Evolutionary conservation across 176 grass and related monocot species (phyloP), one percentile per base, ranked within the genome.

Genomic region (Triticum turgidum): DNA sequence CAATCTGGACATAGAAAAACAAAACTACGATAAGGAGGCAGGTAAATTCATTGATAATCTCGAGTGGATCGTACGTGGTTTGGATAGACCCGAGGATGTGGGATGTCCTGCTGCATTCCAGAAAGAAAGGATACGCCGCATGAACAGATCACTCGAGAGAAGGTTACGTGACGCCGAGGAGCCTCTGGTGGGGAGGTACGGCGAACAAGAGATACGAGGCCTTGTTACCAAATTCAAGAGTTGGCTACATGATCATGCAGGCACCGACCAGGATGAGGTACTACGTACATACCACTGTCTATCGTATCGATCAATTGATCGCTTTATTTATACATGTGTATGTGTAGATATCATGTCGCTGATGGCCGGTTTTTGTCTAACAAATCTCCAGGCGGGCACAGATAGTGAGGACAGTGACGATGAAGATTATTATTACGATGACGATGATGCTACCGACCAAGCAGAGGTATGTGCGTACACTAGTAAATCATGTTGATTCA

Each of bases 1-100:
- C 11, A 0, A 27, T 5, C 1, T 64, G 24, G 0, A 6, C 11
- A 29, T 64, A 64, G 1, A 2, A 13, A 2, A 0, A 2, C 1
- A 29, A 5, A 64, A 64, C 22, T 64, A 29, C 11, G 4, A 64
- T 0, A 0, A 4, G 10, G 0, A 13, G 10, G 62, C 22, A 13
- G 24, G 4, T 13, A 10, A 0, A 64, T 2, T 64, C 22, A 64
- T 29, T 13, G 62, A 64, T 64, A 25, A 24, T 12, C 24, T 24
- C 9, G 11, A 24, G 62, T 5, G 4, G 9, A 29, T 29, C 24
- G 24, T 27, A 27, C 1, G 1, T 29, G 24, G 24, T 64, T 9
- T 52, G 49, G 49, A 52, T 1, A 17, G 4, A 5, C 49, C 49
- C 13, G 4, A 17, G 49, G 14, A 52, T 4, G 49, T 52, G 13